Percentiles rank a stretch among this genome's conserved stretches.
Evolutionary conservation across 2,329 filamentous ascomycete genomes (phyloP).

Genomic region (Beauveria sp.): DNA sequence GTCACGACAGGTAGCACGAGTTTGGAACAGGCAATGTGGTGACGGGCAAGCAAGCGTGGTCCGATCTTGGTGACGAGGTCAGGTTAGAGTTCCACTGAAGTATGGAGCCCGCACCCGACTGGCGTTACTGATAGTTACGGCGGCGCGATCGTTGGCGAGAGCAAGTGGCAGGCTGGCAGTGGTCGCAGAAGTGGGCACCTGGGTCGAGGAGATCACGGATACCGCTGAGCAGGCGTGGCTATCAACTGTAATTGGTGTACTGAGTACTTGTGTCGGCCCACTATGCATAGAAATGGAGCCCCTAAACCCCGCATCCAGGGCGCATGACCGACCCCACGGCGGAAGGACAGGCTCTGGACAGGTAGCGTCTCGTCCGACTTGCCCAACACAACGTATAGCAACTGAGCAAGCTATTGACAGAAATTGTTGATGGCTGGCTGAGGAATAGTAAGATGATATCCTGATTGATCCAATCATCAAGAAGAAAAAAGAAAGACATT

Average conservation of each 20-base stretch:
- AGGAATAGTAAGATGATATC: background rate
- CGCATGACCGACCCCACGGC: constrained; percentile 10
- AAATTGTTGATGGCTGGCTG: background rate
- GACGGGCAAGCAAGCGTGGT: constrained; percentile 5
- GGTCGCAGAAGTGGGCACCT: background rate
- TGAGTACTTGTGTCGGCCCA: background rate
- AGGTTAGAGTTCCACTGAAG: constrained; percentile 9
- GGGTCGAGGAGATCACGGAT: background rate
- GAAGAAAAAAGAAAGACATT: background rate
- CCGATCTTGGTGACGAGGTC: constrained; percentile 12
- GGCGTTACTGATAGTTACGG: background rate
- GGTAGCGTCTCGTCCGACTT: background rate
- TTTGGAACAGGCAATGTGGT: constrained; percentile 1
- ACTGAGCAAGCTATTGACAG: background rate
- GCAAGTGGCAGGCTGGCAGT: background rate
- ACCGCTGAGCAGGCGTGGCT: background rate
- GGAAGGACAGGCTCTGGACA: background rate
- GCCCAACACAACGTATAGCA: background rate
- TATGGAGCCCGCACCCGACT: constrained; percentile 4
- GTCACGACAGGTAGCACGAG: background rate
- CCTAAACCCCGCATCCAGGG: constrained; percentile 10
- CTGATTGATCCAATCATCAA: too few relatives aligned
- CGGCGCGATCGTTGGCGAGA: constrained; percentile 5
- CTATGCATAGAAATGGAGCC: constrained; percentile 1
- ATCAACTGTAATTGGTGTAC: background rate